Evolutionary conservation across 345 rosid species (phyloP).

Genomic region (Erodium maritimum): DNA sequence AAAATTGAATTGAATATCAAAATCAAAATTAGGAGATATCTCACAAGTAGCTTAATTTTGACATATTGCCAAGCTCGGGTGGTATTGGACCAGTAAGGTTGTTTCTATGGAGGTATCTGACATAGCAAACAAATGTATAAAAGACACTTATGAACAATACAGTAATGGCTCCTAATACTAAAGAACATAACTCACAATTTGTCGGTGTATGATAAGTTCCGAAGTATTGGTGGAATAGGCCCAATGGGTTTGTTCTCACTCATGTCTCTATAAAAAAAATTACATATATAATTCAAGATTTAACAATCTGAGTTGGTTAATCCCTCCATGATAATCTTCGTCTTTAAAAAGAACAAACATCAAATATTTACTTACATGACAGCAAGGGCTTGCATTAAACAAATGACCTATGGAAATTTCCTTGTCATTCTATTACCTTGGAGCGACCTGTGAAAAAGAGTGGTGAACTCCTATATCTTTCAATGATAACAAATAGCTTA

Average conservation of each 20-base stretch:
- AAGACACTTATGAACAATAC: background rate
- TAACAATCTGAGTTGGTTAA: background rate
- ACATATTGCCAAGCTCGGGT: too few relatives aligned
- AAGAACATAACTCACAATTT: conserved; percentile 47
- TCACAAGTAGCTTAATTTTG: too few relatives aligned
- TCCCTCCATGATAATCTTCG: background rate
- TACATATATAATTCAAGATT: too few relatives aligned
- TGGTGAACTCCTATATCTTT: background rate
- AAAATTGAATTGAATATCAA: background rate
- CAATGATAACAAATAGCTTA: too few relatives aligned
- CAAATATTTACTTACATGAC: conserved; percentile 53
- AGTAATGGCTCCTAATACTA: background rate
- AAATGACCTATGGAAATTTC: conserved; percentile 81
- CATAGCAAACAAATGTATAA: background rate
- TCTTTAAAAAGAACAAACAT: too few relatives aligned
- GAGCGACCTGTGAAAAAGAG: conserved; percentile 46
- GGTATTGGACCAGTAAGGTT: conserved; percentile 68
- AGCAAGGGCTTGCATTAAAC: conserved; percentile 96
- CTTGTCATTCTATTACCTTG: too few relatives aligned
- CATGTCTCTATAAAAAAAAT: conserved; percentile 55
- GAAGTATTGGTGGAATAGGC: conserved; percentile 75
- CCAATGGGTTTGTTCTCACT: conserved; percentile 89
- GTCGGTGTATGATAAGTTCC: conserved; percentile 81
- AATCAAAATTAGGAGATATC: conserved; percentile 6
- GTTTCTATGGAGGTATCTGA: conserved; percentile 87